Evolutionary conservation across 2,329 filamentous ascomycete species (phyloP), one percentile per base, ranked within the genome.

Genomic region (Elsinoe arachidis): DNA sequence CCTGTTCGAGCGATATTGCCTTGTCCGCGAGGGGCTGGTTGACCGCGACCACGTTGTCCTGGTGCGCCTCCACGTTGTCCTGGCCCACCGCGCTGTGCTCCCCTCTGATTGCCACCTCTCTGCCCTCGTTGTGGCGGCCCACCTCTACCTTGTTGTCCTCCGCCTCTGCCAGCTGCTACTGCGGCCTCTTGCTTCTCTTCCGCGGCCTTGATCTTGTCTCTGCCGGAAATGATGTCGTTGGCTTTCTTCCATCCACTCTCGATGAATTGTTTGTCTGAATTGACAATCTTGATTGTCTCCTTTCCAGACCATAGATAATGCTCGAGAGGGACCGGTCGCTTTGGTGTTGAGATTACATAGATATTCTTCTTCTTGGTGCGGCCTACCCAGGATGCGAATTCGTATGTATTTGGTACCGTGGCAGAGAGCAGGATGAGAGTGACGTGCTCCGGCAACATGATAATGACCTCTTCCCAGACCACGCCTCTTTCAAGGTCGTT

Each of bases 391-490:
- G 91, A 97, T 1, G 93, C 93, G 66, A 99, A 99, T 69, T 99
- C 93, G 61, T 96, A 84, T 0, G 93, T 97, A 69, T 99, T 99
- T 1, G 93, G 93, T 0, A 99, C 93, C 0, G 93, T 99, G 0
- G 93, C 93, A 3, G 93, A 99, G 2, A 99, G 80, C 1, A 97
- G 77, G 63, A 99, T 99, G 19, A 99, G 80, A 1, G 93, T 95
- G 38, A 99, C 90, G 73, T 99, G 93, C 69, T 96, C 91, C 0
- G 93, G 93, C 57, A 99, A 79, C 93, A 99, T 97, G 67, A 99
- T 99, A 67, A 99, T 99, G 66, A 99, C 93, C 72, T 99, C 93
- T 72, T 99, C 93, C 93, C 93, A 99, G 0, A 99, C 93, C 5
- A 99, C 93, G 67, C 93, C 93, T 73, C 93, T 83, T 70, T 97